phyloP scores from a whole-genome alignment of 495 filamentous ascomycete species.

The Neurospora sp. region DNA sequence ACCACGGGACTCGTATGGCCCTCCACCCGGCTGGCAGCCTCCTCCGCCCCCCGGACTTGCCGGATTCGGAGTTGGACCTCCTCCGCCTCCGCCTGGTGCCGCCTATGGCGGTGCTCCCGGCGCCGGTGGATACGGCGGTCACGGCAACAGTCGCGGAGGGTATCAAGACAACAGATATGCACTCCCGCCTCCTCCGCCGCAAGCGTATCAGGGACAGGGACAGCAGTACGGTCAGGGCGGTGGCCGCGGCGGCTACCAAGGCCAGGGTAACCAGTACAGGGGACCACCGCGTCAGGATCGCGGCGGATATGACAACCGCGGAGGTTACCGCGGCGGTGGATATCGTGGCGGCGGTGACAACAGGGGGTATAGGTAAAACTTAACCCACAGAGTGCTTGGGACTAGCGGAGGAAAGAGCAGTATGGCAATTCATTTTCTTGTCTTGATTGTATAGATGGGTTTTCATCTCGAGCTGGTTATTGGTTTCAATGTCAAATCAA shows the following conservation, averaged over 20 bases:
- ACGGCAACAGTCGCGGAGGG: conserved; percentile 1
- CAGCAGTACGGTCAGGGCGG: conserved; percentile 6
- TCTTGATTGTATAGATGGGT: background rate
- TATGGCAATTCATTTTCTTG: background rate
- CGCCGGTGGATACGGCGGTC: conserved; percentile 1
- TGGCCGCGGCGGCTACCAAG: conserved; percentile 12
- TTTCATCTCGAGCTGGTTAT: background rate
- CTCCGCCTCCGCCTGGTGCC: conserved; percentile 33
- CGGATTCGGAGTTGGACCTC: conserved; percentile 36
- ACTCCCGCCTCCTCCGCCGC: conserved; percentile 3
- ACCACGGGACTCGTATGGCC: conserved; percentile 20
- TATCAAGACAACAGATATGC: background rate
- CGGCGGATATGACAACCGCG: conserved; percentile 4
- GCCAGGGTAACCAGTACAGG: conserved; percentile 6
- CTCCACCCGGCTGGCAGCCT: conserved; percentile 32
- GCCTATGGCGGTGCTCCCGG: conserved; percentile 7
- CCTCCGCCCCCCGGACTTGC: conserved; percentile 32
- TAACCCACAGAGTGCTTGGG: background rate
- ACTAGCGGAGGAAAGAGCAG: background rate
- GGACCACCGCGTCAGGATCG: conserved; percentile 1
- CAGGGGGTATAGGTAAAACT: background rate
- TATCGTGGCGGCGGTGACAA: conserved; percentile 4
- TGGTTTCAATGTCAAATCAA: background rate
- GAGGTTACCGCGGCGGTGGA: conserved; percentile 1
- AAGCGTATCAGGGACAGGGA: conserved; percentile 3